A percentile compares a stretch with the other conserved stretches of the same genome.
Conservation (phyloP, 495 filamentous ascomycete species). For the Penicillium pancosmium region DNA sequence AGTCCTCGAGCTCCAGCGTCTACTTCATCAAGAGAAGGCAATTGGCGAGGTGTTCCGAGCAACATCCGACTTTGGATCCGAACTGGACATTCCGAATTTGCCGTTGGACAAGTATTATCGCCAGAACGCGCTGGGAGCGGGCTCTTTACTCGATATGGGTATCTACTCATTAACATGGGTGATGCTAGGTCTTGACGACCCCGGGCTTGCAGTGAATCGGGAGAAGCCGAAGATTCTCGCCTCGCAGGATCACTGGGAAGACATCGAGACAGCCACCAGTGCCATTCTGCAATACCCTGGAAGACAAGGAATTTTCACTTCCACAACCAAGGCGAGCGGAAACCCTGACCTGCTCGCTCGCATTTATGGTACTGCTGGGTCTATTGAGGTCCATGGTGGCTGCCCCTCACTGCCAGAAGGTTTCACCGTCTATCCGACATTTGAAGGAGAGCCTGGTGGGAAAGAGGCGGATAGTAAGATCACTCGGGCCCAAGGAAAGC, state of each 20-base stretch:
- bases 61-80: conserved; percentile 11
- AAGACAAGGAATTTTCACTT: conserved; percentile 25
- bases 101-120: conserved; percentile 12
- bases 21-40: conserved; percentile 16
- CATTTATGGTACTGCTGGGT: conserved; percentile 25
- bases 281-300: conserved; percentile 22
- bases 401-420: conserved; percentile 21
- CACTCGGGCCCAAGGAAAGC: conserved; percentile 9
- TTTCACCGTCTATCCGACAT: conserved; percentile 23
- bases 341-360: conserved; percentile 15
- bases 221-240: conserved; percentile 19
- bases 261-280: conserved; percentile 23
- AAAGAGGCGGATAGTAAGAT: conserved; percentile 4
- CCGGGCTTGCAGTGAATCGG: neutral
- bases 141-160: conserved; percentile 25
- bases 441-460: conserved; percentile 1
- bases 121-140: conserved; percentile 17
- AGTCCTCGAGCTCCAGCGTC: conserved; percentile 9
- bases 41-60: conserved; percentile 15
- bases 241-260: conserved; percentile 22
- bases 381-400: conserved; percentile 23
- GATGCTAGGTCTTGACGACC: conserved; percentile 20
- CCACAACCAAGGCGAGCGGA: conserved; percentile 17
- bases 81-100: conserved; percentile 11
- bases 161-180: conserved; percentile 31